phyloP scores from a whole-genome alignment of 306 rosid species.

The Sechiopsis laciniata region DNA sequence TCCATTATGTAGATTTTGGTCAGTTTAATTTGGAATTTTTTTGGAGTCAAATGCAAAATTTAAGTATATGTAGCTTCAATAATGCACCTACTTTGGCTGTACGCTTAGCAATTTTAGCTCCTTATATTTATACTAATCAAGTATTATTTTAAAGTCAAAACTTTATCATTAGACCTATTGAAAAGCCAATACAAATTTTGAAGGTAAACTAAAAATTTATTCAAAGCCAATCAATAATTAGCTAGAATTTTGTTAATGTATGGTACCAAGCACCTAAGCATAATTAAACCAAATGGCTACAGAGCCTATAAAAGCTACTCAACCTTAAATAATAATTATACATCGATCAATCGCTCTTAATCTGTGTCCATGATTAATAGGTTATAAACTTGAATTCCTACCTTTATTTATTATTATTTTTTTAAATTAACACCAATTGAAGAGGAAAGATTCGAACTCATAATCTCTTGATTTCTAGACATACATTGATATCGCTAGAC shows the following conservation, averaged over 20 bases:
- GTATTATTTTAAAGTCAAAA: background rate
- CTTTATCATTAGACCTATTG: background rate
- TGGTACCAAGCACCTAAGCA: background rate
- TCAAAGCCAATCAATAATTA: background rate
- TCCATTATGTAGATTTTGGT: background rate
- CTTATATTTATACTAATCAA: background rate
- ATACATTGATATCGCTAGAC: no score
- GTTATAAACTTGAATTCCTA: no score
- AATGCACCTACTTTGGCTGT: slow-evolving; percentile 9
- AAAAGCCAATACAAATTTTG: background rate
- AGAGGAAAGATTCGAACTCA: no score
- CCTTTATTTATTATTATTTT: no score
- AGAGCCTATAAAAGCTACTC: background rate
- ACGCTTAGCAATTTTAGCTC: background rate
- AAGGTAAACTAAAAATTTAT: background rate
- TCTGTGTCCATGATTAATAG: no score
- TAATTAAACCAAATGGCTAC: background rate
- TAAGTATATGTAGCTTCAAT: slow-evolving; percentile 4
- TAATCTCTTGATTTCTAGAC: no score
- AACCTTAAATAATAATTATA: no score
- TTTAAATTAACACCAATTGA: no score
- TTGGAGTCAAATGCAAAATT: background rate
- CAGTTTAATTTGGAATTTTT: background rate
- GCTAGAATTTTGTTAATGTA: background rate
- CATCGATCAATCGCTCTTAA: no score